Conservation (phyloP, 2,329 filamentous ascomycete genomes). For the Pseudogymnoascus sp. region DNA sequence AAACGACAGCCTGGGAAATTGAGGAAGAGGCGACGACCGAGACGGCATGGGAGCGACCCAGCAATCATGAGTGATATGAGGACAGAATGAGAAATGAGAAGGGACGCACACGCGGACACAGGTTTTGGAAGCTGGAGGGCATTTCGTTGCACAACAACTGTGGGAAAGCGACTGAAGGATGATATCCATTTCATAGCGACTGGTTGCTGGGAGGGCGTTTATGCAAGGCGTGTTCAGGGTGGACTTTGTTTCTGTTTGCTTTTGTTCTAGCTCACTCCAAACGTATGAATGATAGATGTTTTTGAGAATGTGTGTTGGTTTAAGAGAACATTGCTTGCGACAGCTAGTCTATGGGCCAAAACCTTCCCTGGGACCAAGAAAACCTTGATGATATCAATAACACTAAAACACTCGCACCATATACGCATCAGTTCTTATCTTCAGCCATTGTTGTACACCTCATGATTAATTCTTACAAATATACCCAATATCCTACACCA, state of each 20-base stretch:
- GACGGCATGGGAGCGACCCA: neutral
- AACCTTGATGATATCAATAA: neutral
- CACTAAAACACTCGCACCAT: neutral
- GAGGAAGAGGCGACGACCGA: slow-evolving; percentile 32
- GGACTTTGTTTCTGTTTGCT: neutral
- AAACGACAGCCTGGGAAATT: slow-evolving; percentile 34
- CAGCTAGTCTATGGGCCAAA: neutral
- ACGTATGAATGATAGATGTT: neutral
- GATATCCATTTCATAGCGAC: slow-evolving; percentile 7
- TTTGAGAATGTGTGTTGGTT: neutral
- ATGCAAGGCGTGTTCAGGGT: neutral
- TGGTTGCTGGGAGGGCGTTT: slow-evolving; percentile 5
- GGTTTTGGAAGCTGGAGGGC: neutral
- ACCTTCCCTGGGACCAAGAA: neutral
- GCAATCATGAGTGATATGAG: neutral
- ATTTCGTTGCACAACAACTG: slow-evolving; percentile 5
- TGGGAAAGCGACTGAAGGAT: slow-evolving; percentile 6
- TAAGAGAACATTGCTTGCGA: neutral
- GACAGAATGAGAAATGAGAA: neutral
- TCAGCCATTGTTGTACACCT: neutral
- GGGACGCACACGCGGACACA: neutral
- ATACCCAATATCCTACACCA: slow-evolving; percentile 8
- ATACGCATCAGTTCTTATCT: neutral
- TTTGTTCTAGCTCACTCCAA: neutral
- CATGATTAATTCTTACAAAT: slow-evolving; percentile 6